A percentile compares a stretch with the other conserved stretches of the same genome.
phyloP scores from a whole-genome alignment of 169 alveolate species.

The Plasmodium gallinaceum region DNA sequence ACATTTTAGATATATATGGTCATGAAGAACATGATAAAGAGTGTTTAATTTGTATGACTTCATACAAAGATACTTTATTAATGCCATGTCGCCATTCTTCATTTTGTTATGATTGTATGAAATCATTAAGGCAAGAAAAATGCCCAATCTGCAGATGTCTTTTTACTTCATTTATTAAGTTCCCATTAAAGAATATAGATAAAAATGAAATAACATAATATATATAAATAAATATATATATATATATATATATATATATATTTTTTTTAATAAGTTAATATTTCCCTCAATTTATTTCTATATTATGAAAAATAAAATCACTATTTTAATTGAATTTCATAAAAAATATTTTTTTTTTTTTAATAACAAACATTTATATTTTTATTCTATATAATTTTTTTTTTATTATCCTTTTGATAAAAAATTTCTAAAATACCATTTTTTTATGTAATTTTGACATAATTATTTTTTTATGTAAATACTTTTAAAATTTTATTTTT shows the following conservation, averaged over 20 bases:
- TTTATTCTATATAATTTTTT: too few relatives aligned
- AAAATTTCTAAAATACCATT: too few relatives aligned
- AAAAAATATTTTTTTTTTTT: too few relatives aligned
- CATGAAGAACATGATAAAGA: slow-evolving; percentile 81
- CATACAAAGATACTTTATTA: slow-evolving; percentile 83
- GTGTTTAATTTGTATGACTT: slow-evolving; percentile 84
- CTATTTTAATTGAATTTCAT: too few relatives aligned
- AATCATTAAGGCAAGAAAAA: slow-evolving; percentile 82
- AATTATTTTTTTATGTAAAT: too few relatives aligned
- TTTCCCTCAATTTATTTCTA: too few relatives aligned
- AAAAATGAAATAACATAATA: background rate
- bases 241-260: slow-evolving; percentile 1
- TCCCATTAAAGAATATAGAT: slow-evolving; percentile 35
- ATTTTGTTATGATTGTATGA: slow-evolving; percentile 83
- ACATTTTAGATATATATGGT: slow-evolving; percentile 53
- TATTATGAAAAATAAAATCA: too few relatives aligned
- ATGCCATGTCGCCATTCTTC: slow-evolving; percentile 86
- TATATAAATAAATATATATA: background rate
- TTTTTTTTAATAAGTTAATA: background rate
- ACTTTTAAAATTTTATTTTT: too few relatives aligned
- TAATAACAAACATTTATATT: too few relatives aligned
- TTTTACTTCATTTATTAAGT: slow-evolving; percentile 49
- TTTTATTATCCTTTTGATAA: too few relatives aligned
- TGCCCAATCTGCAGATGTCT: slow-evolving; percentile 85
- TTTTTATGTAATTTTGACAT: too few relatives aligned